Conservation (phyloP, 1,284 basidiomycete species). For the Schizophyllum amplum region DNA sequence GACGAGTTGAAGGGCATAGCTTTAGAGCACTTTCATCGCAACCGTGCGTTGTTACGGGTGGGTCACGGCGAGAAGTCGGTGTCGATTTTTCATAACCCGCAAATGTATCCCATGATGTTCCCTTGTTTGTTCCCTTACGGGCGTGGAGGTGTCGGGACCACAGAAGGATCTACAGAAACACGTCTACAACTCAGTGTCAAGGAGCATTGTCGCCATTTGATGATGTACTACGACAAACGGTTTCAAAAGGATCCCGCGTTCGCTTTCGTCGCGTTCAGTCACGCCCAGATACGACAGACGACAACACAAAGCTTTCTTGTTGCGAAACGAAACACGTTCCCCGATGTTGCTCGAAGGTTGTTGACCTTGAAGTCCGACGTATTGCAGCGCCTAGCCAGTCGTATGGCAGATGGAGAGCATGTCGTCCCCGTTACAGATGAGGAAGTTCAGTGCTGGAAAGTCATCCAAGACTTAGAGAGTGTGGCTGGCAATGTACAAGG, state of each 20-base stretch:
- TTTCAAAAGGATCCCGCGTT: slow-evolving; percentile 21
- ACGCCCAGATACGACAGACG: slow-evolving; percentile 20
- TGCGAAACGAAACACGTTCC: slow-evolving; percentile 7
- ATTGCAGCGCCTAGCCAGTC: not conserved
- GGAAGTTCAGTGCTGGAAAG: slow-evolving; percentile 19
- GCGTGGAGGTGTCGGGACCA: slow-evolving; percentile 21
- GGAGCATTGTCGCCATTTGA: slow-evolving; percentile 12
- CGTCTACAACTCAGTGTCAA: not conserved
- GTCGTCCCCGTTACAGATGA: slow-evolving; percentile 1
- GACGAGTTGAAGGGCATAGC: slow-evolving; percentile 17
- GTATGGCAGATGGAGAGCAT: not conserved
- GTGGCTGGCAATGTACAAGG: slow-evolving; percentile 18
- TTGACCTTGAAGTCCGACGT: not conserved
- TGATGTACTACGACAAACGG: slow-evolving; percentile 24
- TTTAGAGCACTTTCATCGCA: slow-evolving; percentile 15
- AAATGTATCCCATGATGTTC: slow-evolving; percentile 22
- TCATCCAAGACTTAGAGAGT: slow-evolving; percentile 20
- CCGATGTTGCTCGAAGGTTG: not conserved
- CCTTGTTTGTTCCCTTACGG: slow-evolving; percentile 33
- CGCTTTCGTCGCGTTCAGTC: slow-evolving; percentile 23
- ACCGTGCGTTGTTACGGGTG: slow-evolving; percentile 16
- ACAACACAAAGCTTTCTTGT: slow-evolving; percentile 18
- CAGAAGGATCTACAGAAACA: too few species aligned
- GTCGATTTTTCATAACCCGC: slow-evolving; percentile 11
- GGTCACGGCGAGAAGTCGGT: slow-evolving; percentile 11